Base-by-base conservation (phyloP, 352 stramenopile species). In the Pythium grandisporangium region DNA sequence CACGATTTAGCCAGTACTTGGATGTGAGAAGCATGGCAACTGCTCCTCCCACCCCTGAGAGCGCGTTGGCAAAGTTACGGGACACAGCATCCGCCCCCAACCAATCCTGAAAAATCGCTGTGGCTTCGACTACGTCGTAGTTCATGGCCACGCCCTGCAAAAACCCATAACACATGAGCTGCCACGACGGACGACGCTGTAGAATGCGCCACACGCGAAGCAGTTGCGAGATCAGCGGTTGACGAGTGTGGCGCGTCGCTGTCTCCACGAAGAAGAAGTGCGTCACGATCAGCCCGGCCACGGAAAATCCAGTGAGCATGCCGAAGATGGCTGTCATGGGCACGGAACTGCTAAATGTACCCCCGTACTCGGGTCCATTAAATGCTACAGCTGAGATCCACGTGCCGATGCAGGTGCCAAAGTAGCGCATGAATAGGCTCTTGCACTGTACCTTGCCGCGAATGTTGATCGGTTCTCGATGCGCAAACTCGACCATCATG, bases 401-500 rank as follows among this genome's bases (percentile, higher is more conserved):
- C 1, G 34, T 32, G 14, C 45, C 46, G 20, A 55, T 13, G 27
- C 48, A 29, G 7, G 37, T 22, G 16, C 52, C 52, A 24, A 61
- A 29, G 40, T 26, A 32, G 19, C 52, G 45, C 1, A 42, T 48
- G 21, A 37, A 39, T 4, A 57, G 30, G 13, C 48, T 37, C 16
- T 51, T 36, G 24, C 46, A 45, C 38, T 57, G 48, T 7, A 44
- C 41, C 20, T 42, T 44, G 26, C 53, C 53, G 14, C 53, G 53
- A 13, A 51, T 38, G 13, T 37, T 23, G 10, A 20, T 8, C 2
- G 26, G 36, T 36, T 58, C 53, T 14, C 53, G 43, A n/a, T 62
- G 53, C 2, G 53, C 48, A 35, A 53, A 58, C 35, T 58, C 44
- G 37, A 62, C 43, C 38, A 62, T 51, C 36, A 62, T 48, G 5